Base-by-base conservation (phyloP, 768 basidiomycete species). In the Trametes villosa region DNA sequence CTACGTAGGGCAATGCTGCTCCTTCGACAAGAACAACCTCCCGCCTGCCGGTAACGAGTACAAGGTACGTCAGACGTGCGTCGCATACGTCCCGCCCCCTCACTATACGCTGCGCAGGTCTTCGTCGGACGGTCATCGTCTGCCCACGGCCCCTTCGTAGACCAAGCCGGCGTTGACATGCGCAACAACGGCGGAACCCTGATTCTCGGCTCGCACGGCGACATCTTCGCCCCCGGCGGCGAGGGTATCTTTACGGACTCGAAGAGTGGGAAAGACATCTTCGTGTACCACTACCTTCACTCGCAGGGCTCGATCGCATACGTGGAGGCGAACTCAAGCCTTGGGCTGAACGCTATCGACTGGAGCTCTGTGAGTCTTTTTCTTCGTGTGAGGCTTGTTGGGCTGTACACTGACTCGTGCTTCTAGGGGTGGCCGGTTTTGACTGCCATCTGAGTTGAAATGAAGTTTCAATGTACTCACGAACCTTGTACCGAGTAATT, bases 191-290 rank as follows among this genome's bases (percentile, higher is more conserved):
- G 66, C 17, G 71, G 70, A 31, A 65, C 66, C 4, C 65, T 69
- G 36, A 65, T 72, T 26, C 68, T 72, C 24, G 67, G 51, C n/a
- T 68, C 67, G 46, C 71, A 71, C 49, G 71, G 67, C 48, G 67
- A 71, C 31, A 57, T 72, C 31, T 72, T 69, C 40, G 69, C 69
- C 17, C 71, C 71, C 27, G 70, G 71, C 8, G 71, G 71, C 1
- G 58, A 64, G 31, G 31, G 53, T n/a, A 57, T 64, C 24, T 64
- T 64, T 46, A 52, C 57, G 18, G 60, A 60, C 42, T 45, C 54
- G 22, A 56, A 56, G 60, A 52, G 41, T 33, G 49, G 49, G 22
- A 62, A 57, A 34, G 60, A 62, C 31, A 53, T 65, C 13, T 62
- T 65, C 57, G 60, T 59, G 20, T 66, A 66, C 36, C 62, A 66